Evolutionary conservation across 169 alveolate species (phyloP).

Genomic region (Blepharisma undulans): DNA sequence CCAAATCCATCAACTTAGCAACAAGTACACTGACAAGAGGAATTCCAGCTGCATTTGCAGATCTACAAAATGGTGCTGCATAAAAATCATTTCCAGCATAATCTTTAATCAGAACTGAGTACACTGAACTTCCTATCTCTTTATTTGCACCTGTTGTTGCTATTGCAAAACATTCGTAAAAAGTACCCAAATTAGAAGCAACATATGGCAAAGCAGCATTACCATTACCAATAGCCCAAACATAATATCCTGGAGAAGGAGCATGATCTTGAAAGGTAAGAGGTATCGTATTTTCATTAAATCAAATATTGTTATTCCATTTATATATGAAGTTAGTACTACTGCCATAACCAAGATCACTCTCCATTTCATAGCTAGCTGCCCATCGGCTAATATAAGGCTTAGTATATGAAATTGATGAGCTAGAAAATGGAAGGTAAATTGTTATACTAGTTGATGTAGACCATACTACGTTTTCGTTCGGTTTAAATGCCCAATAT

Average conservation of each 20-base stretch:
- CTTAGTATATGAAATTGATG: not conserved
- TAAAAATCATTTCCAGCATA: not conserved
- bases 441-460: not conserved
- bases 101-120: not conserved
- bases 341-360: no score
- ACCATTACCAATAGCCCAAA: not conserved
- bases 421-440: not conserved
- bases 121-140: not conserved
- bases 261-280: not conserved
- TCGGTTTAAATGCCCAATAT: not conserved
- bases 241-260: not conserved
- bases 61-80: not conserved
- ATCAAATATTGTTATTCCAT: no score
- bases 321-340: no score
- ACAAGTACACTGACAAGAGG: not conserved
- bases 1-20: not conserved
- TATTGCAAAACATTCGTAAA: not conserved
- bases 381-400: no score
- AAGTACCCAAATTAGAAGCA: not conserved
- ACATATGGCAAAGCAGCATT: not conserved
- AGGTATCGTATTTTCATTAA: no score
- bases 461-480: not conserved
- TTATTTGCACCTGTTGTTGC: not conserved
- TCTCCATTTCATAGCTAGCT: no score
- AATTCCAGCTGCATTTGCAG: not conserved